Evolutionary conservation across 768 basidiomycete genomes (phyloP), one percentile per base, ranked within the genome.

Genomic region (Vararia minispora): DNA sequence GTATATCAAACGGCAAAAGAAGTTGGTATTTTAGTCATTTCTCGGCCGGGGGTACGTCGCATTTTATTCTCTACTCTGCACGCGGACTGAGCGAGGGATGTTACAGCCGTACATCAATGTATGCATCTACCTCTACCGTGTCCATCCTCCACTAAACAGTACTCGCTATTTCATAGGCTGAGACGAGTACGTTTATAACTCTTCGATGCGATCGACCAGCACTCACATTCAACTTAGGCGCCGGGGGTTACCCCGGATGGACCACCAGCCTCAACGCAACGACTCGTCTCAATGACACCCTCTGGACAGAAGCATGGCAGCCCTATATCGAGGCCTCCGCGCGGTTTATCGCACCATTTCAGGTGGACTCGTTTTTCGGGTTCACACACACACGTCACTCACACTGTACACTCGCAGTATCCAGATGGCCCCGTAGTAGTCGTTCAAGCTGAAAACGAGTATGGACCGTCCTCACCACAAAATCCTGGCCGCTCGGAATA

Each of bases 201-300:
- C n/a, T n/a, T n/a, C n/a, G n/a, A n/a, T n/a, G 10, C 32, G 14
- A 26, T 17, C 31, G 1, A 37, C 28, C 1, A 2, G 5, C 14
- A 28, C n/a, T 24, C 22, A 12, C 12, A 18, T 34, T 28, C 8
- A 13, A 25, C 24, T 21, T 33, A 47, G 47, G 36, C 30, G 51
- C 41, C 8, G 52, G 52, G 23, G 52, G 52, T 2, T 44, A 52
- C 30, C 52, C 52, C 9, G 52, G 52, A 6, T 54, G 52, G 52
- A 39, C 51, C 16, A 52, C 52, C 3, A 52, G 51, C 36, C 30
- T 40, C 3, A 45, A 48, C 3, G 52, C 45, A 12, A 35, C 38
- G 23, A 50, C 52, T 14, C 39, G 52, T 6, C 47, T 43, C 16
- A 48, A 50, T 30, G 29, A 51, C 20, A 50, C 49, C 4, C 41